Evolutionary conservation across 495 filamentous ascomycete genomes (phyloP), one percentile per base, ranked within the genome.

Genomic region (Neurospora hispaniola): DNA sequence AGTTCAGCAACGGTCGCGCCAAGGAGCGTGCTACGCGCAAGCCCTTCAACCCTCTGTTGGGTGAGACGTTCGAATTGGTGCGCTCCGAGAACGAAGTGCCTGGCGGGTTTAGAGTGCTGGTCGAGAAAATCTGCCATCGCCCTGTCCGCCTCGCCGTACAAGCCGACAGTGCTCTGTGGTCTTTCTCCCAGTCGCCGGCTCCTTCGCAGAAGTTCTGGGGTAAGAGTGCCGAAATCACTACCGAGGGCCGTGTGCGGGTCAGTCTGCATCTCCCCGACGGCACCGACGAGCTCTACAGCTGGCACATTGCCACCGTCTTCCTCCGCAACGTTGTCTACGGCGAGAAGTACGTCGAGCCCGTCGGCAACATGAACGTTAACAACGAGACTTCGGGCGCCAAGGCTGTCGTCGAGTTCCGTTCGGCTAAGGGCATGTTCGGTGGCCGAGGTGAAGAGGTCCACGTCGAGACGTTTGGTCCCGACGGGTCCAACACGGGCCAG

Each of bases 181-280:
- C 90, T 10, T 89, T 97, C 72, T 85, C 92, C 6, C 96, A 98
- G 79, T 90, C 91, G 8, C 93, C 96, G 0, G 89, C 90, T 76
- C 96, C 96, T 4, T 90, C 90, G 10, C 96, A 99, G 78, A 98
- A 98, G 75, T 99, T 99, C 85, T 99, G 96, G 96, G 96, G 96
- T 66, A 99, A 99, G 82, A 93, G 90, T 71, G 92, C 92, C 20
- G 96, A 99, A 81, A 87, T 99, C 73, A 93, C 90, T 68, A 98
- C 94, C 0, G 95, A 97, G 59, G 96, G 96, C 12, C 91, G 93
- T 27, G 90, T 92, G 11, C 88, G 94, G 27, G 83, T 98, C 42
- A 86, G 85, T 43, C 81, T 97, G 35, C 81, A 82, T 39, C 79
- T 87, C 20, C 73, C 84, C n/a, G 91, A 94, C 76, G 84, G 85